Evolutionary conservation across 2,329 filamentous ascomycete genomes (phyloP).

Genomic region (Cladophialophora immunda): DNA sequence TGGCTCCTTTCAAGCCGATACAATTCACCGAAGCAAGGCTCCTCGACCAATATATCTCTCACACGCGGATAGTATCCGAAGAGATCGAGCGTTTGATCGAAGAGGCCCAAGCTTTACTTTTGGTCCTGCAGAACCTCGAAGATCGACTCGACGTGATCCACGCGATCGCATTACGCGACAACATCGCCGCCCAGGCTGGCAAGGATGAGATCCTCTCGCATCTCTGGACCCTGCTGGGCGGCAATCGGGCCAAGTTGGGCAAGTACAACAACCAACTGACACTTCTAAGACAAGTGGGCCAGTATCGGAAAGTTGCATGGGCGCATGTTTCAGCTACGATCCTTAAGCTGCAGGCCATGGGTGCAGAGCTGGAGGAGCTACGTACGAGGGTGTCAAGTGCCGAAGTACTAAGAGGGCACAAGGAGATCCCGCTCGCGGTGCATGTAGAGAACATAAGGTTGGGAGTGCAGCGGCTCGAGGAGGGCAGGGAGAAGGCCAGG

Average conservation of each 20-base stretch:
- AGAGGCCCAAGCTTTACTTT: conserved; percentile 74
- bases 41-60: conserved; percentile 77
- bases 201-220: conserved; percentile 73
- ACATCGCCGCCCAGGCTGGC: conserved; percentile 64
- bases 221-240: conserved; percentile 79
- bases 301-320: conserved; percentile 71
- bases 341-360: conserved; percentile 77
- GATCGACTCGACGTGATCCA: conserved; percentile 74
- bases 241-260: conserved; percentile 67
- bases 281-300: conserved; percentile 71
- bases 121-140: conserved; percentile 73
- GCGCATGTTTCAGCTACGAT: conserved; percentile 74
- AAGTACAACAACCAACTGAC: conserved; percentile 70
- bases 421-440: conserved; percentile 70
- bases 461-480: conserved; percentile 75
- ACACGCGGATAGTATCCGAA: conserved; percentile 74
- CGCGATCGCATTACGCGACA: conserved; percentile 71
- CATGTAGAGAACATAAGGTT: conserved; percentile 79
- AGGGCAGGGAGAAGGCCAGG: conserved; percentile 67
- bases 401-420: conserved; percentile 32
- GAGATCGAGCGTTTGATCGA: conserved; percentile 73
- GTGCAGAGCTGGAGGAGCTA: conserved; percentile 74
- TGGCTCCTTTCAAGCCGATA: conserved; percentile 70
- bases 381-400: conserved; percentile 75
- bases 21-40: conserved; percentile 69